phyloP scores from a whole-genome alignment of 1,139 yeast genomes.

The Yamadazyma taylorii region DNA sequence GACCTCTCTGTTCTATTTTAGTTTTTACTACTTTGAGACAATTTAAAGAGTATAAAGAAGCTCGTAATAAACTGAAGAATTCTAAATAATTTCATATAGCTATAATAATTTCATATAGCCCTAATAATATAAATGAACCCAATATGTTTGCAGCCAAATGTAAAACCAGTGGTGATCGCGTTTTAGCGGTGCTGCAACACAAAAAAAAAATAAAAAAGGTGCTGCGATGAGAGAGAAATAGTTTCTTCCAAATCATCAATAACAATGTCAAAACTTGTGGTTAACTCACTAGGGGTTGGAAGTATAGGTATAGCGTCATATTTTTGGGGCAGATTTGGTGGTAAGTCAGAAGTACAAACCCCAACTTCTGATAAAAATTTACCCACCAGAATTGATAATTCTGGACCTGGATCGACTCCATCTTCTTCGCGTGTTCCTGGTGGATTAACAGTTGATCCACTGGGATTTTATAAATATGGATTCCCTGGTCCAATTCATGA shows the following conservation, averaged over 20 bases:
- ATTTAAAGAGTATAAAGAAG: constrained; percentile 21
- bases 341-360: constrained; percentile 16
- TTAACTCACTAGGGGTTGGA: constrained; percentile 35
- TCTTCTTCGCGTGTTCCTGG: constrained; percentile 8
- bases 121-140: no score
- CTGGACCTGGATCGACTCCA: no score
- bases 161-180: no score
- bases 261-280: constrained; percentile 32
- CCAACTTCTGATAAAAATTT: constrained; percentile 13
- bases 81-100: constrained; percentile 9
- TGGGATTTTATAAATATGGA: constrained; percentile 82
- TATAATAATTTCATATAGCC: neutral
- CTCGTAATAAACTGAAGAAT: neutral
- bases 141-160: neutral
- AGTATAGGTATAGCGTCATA: constrained; percentile 43
- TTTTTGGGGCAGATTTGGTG: constrained; percentile 39
- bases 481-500: constrained; percentile 96
- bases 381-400: constrained; percentile 13
- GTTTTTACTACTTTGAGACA: constrained; percentile 51
- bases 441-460: constrained; percentile 55
- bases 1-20: constrained; percentile 78
- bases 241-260: neutral
- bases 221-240: no score
- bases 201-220: no score
- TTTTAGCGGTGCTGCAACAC: no score